phyloP scores from a whole-genome alignment of 495 filamentous ascomycete species.

The Lophiostoma macrostomum region DNA sequence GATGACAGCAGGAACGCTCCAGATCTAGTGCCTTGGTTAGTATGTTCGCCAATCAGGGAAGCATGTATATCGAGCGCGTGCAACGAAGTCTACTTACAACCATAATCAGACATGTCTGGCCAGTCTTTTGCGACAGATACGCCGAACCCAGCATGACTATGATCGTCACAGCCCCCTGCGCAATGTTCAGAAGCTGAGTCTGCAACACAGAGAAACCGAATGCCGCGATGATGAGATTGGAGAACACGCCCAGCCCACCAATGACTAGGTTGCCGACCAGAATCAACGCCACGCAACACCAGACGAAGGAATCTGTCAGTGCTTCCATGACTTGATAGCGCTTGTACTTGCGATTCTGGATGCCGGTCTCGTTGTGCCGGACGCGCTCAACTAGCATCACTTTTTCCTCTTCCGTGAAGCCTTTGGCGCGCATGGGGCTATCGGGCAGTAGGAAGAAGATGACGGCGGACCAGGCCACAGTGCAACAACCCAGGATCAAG shows the following conservation, averaged over 20 bases:
- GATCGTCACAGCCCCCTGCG: too few species aligned
- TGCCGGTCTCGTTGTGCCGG: background rate
- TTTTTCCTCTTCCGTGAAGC: background rate
- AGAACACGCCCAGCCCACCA: background rate
- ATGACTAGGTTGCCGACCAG: background rate
- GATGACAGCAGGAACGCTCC: background rate
- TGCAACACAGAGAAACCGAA: background rate
- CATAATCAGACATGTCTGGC: background rate
- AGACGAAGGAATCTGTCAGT: background rate
- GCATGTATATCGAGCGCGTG: too few species aligned
- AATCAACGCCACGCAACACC: background rate
- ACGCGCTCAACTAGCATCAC: background rate
- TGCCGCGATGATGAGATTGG: background rate
- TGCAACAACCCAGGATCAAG: background rate
- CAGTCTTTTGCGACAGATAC: too few species aligned
- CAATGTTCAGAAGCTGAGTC: too few species aligned
- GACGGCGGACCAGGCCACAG: background rate
- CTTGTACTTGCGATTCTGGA: background rate
- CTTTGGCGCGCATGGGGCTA: background rate
- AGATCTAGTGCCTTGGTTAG: background rate
- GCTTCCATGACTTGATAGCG: conserved; percentile 5
- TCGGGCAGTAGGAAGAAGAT: background rate
- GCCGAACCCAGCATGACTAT: too few species aligned
- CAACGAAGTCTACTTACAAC: background rate
- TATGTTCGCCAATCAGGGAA: too few species aligned